Evolutionary conservation across 2,329 filamentous ascomycete genomes (phyloP), one percentile per base, ranked within the genome.

Genomic region (Nothomitra cinnamomea): DNA sequence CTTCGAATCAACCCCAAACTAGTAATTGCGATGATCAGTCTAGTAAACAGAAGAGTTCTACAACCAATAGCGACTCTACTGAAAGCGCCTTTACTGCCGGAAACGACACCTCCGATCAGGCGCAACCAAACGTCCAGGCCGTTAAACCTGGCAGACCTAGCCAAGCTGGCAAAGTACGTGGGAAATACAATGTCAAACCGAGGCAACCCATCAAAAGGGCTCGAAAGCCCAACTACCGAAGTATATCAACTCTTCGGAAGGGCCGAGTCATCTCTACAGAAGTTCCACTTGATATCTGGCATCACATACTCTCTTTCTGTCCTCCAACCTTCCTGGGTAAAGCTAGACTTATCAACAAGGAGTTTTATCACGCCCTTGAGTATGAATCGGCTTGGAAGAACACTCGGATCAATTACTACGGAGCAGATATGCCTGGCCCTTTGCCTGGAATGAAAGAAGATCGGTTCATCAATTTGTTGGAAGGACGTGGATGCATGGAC

Each of bases 371-470:
- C 21, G 35, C 36, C 5, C 35, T 54, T 13, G 15, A 13, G 43
- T 54, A 54, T n/a, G 45, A 51, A 13, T 50, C 53, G 17, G 45
- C 28, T 24, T 56, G 53, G 53, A 42, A 17, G 38, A 21, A 56
- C 15, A 51, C 25, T 41, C 53, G 55, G 17, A 38, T 45, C n/a
- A 36, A 55, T 15, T 28, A 52, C 35, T 52, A 55, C 38, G 55
- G 55, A 12, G 24, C 7, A 45, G 53, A 55, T 21, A 51, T 54
- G 41, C 55, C 55, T 35, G 53, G 36, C 36, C 55, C 55, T 15
- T 42, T 54, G 13, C 54, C 55, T 6, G 38, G 48, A 15, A 56
- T 56, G 55, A 56, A 24, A 17, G 55, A 56, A 52, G 35, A 45
- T 19, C 10, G 56, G 22, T 52, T 53, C 43, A 45, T 49, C 19